Evolutionary conservation across 1,284 basidiomycete species (phyloP), one percentile per base, ranked within the genome.

Genomic region (Retiboletus fuscus): DNA sequence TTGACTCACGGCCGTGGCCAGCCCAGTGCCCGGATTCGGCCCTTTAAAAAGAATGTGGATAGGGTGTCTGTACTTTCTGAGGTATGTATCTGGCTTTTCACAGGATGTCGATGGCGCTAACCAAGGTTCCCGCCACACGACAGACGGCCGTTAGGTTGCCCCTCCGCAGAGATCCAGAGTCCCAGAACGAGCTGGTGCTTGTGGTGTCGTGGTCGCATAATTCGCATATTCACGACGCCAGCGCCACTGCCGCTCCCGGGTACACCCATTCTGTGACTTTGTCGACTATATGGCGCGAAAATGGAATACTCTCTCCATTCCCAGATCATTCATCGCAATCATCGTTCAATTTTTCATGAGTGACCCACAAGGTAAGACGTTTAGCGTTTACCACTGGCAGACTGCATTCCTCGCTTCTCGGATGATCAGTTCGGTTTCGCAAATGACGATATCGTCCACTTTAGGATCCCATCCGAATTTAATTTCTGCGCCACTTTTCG

Each of bases 281-380:
- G 20, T 20, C 39, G 28, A 66, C 30, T 34, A 55, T 28, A 43
- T 11, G 41, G 16, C 60, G 24, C 46, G 24, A 46, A 53, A 63
- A n/a, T 44, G 22, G 15, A 30, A 20, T 22, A 30, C 46, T 39
- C 46, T 20, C 61, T 63, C 34, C 71, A 69, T 69, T 72, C 60
- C 28, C 57, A 28, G 61, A 68, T 65, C 60, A 43, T 47, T 39
- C n/a, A n/a, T 53, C 24, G 20, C 12, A 30, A 55, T 18, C 44
- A 24, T 18, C 24, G 46, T 43, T n/a, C 34, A 47, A 24, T 24
- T 26, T 30, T 30, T n/a, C 34, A 46, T 26, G 24, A n/a, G 49
- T 5, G 26, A 41, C 28, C 8, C 57, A 46, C 49, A 53, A 28
- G 44, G 20, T 24, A 26, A 2, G 28, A 34, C 34, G 18, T 43